phyloP scores from a whole-genome alignment of 768 basidiomycete species.

The Kondoa malvinella region DNA sequence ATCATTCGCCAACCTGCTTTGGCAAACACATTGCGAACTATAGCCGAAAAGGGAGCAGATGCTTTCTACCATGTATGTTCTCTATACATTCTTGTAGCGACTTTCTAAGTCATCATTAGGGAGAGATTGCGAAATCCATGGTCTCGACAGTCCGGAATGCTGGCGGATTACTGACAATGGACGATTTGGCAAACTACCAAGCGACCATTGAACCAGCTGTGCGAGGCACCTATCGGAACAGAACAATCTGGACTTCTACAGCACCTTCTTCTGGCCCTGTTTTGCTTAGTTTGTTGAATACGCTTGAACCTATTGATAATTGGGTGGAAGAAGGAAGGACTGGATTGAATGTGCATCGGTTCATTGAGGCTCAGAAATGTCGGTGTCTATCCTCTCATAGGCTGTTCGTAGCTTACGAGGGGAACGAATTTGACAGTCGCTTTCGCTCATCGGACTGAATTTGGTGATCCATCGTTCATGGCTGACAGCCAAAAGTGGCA shows the following conservation, averaged over 20 bases:
- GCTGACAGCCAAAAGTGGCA: slow-evolving; percentile 17
- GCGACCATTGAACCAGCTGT: slow-evolving; percentile 57
- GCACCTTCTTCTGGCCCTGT: slow-evolving; percentile 70
- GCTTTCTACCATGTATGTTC: slow-evolving; percentile 58
- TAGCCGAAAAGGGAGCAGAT: slow-evolving; percentile 58
- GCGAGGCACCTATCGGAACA: slow-evolving; percentile 55
- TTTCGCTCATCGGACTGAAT: slow-evolving; percentile 56
- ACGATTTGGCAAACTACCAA: slow-evolving; percentile 55
- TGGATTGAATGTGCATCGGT: slow-evolving; percentile 55
- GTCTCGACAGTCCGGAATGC: slow-evolving; percentile 50
- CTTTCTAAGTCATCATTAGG: slow-evolving; percentile 34
- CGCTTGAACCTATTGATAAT: slow-evolving; percentile 54
- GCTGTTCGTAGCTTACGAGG: slow-evolving; percentile 4
- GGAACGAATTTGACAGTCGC: slow-evolving; percentile 37
- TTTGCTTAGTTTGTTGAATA: slow-evolving; percentile 78
- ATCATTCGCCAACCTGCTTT: slow-evolving; percentile 54
- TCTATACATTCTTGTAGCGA: not conserved
- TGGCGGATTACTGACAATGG: slow-evolving; percentile 62
- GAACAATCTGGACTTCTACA: slow-evolving; percentile 64
- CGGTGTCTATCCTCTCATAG: slow-evolving; percentile 25
- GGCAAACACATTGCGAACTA: slow-evolving; percentile 53
- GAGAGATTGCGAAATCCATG: slow-evolving; percentile 62
- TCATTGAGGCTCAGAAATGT: slow-evolving; percentile 75
- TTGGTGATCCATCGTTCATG: slow-evolving; percentile 57
- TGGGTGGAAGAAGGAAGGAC: slow-evolving; percentile 39